Evolutionary conservation across 257 asterid genomes (phyloP), one percentile per base, ranked within the genome.

Genomic region (Galeopsis tetrahit): DNA sequence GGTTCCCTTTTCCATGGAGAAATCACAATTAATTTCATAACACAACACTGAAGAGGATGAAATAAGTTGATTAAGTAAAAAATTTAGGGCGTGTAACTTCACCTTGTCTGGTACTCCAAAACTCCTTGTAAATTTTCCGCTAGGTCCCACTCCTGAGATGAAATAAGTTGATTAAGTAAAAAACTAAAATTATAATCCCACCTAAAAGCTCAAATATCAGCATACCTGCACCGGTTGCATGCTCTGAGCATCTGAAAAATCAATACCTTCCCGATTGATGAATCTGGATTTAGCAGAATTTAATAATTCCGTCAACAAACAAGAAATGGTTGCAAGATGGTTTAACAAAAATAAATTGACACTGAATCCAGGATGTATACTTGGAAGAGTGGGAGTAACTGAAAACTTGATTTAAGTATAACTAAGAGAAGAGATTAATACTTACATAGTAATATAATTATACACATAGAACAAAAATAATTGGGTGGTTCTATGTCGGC

Each of bases 101-200:
- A 94, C 97, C 99, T 91, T 36, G 97, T 94, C 81, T 94, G 99
- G 82, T 86, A 94, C 68, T 94, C 99, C 72, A 94, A 63, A 73
- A 85, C 90, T 77, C 99, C 97, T 78, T 94, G 89, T 56, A 94
- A 78, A 71, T 94, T 94, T 79, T 94, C 97, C 4, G 64, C 95
- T 83, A 94, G 80, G 69, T 94, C 99, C 99, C 99, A 94, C 86
- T 94, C 99, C 99, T 94, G 76, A 40, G 48, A 79, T 43, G 71
- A 78, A 64, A 77, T 65, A 75, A 42, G 66, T 72, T 65, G 77
- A 17, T 68, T n/a, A 49, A 40, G 69, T 40, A 35, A 17, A 68
- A 13, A 38, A 62, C 63, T 57, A 38, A 9, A 73, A 6, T 34
- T 9, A 63, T 15, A 46, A 46, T 49, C 68, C 55, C 52, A 14